Percentiles rank a stretch among this genome's conserved stretches.
Conservation (phyloP, 1,284 basidiomycete genomes). For the Mycosarcoma mackinlayi region DNA sequence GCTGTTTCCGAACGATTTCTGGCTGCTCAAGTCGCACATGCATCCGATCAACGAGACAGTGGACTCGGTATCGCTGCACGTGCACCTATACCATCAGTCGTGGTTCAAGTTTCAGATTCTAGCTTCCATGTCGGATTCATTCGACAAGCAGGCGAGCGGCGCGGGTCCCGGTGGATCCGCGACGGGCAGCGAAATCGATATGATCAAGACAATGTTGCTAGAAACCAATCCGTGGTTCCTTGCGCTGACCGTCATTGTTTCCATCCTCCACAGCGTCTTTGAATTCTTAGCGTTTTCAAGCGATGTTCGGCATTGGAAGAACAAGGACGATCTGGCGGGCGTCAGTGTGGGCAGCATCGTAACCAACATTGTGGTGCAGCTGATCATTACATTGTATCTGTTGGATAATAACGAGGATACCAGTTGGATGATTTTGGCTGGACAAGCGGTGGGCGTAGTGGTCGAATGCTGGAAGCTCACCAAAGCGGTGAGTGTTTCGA, state of each 20-base stretch:
- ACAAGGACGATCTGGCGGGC: slow-evolving; percentile 78
- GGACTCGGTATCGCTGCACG: slow-evolving; percentile 76
- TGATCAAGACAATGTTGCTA: slow-evolving; percentile 56
- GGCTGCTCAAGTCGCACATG: slow-evolving; percentile 70
- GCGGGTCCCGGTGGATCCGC: slow-evolving; percentile 69
- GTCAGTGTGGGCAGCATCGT: slow-evolving; percentile 76
- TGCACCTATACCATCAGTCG: slow-evolving; percentile 82
- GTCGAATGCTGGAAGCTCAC: slow-evolving; percentile 95
- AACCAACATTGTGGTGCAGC: slow-evolving; percentile 86
- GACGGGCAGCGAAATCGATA: slow-evolving; percentile 77
- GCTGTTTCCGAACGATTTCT: slow-evolving; percentile 94
- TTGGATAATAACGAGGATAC: slow-evolving; percentile 95
- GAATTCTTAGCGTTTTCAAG: slow-evolving; percentile 69
- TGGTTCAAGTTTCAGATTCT: slow-evolving; percentile 68
- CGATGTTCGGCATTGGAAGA: slow-evolving; percentile 93
- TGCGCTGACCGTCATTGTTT: slow-evolving; percentile 78
- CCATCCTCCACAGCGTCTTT: slow-evolving; percentile 84
- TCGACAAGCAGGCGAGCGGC: slow-evolving; percentile 73
- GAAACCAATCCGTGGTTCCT: slow-evolving; percentile 94
- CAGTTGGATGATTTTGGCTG: slow-evolving; percentile 91
- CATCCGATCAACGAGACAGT: slow-evolving; percentile 67
- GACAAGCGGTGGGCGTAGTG: slow-evolving; percentile 79
- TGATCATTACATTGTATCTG: slow-evolving; percentile 89
- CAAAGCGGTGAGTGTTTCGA: slow-evolving; percentile 83
- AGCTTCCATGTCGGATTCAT: slow-evolving; percentile 71